phyloP scores from a whole-genome alignment of 805 yeast genomes.

The Yamadazyma takamatsuzukensis region DNA sequence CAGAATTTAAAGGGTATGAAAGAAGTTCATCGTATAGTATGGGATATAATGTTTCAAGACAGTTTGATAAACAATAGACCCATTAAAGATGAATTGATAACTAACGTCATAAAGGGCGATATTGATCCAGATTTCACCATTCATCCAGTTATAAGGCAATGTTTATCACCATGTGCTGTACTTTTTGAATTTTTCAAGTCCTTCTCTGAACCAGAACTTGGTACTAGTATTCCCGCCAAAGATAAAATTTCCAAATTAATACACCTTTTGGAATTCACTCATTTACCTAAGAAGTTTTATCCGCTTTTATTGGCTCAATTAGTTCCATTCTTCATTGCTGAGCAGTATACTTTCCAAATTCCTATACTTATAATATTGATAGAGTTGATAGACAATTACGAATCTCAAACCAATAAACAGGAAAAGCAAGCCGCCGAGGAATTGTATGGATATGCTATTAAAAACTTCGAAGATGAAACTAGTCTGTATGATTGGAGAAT shows the following conservation, averaged over 20 bases:
- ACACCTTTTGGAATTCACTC: conserved; percentile 42
- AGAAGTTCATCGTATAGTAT: conserved; percentile 49
- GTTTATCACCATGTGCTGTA: conserved; percentile 69
- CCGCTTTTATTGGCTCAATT: conserved; percentile 50
- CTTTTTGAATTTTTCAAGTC: conserved; percentile 47
- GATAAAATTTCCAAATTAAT: conserved; percentile 41
- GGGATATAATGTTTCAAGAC: conserved; percentile 61
- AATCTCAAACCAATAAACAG: conserved; percentile 17
- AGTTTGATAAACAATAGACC: conserved; percentile 50
- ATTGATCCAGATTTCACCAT: conserved; percentile 33
- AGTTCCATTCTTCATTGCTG: conserved; percentile 34
- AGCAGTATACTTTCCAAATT: conserved; percentile 16
- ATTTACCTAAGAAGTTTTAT: conserved; percentile 45
- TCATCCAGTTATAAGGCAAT: conserved; percentile 61
- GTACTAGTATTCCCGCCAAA: conserved; percentile 15
- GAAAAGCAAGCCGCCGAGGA: conserved; percentile 27
- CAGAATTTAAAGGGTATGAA: conserved; percentile 28
- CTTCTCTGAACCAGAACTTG: conserved; percentile 13
- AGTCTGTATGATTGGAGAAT: conserved; percentile 36
- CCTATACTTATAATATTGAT: conserved; percentile 34
- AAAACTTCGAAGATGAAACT: conserved; percentile 14
- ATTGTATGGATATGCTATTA: conserved; percentile 27
- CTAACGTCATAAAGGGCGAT: conserved; percentile 40
- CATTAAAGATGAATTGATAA: conserved; percentile 54
- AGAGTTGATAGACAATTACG: conserved; percentile 38